Evolutionary conservation across 495 filamentous ascomycete genomes (phyloP).

Genomic region (Massariosphaeria phaeospora): DNA sequence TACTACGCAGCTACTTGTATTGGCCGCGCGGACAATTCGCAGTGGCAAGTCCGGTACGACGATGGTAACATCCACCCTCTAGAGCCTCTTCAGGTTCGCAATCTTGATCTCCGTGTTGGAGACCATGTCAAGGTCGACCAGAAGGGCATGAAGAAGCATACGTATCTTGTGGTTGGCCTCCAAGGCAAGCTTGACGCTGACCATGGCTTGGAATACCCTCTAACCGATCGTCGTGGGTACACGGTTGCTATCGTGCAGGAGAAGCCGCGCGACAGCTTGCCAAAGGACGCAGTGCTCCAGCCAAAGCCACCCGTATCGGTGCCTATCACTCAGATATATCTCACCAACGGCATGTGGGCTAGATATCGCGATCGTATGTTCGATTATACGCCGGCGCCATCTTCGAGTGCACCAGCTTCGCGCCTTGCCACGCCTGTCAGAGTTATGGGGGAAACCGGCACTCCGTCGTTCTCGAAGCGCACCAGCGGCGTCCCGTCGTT

Average conservation of each 20-base stretch:
- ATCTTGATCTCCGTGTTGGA: constrained; percentile 38
- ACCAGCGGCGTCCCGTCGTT: constrained; percentile 1
- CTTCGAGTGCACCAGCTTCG: background rate
- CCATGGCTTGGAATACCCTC: constrained; percentile 13
- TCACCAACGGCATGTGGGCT: constrained; percentile 38
- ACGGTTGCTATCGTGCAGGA: constrained; percentile 30
- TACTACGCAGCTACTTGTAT: constrained; percentile 45
- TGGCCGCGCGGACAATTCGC: constrained; percentile 8
- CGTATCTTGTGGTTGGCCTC: constrained; percentile 41
- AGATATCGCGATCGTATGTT: constrained; percentile 33
- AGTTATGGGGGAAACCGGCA: constrained; percentile 19
- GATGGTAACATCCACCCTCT: constrained; percentile 37
- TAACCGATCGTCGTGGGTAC: constrained; percentile 38
- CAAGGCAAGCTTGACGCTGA: constrained; percentile 27
- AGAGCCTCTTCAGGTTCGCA: constrained; percentile 28
- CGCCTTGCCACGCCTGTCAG: constrained; percentile 30
- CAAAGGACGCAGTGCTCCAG: background rate
- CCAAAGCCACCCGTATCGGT: constrained; percentile 27
- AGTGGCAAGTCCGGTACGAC: constrained; percentile 40
- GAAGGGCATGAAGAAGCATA: constrained; percentile 36
- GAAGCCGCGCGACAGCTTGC: constrained; percentile 36
- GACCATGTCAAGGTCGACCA: constrained; percentile 44
- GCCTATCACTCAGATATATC: constrained; percentile 37
- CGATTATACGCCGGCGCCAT: background rate
- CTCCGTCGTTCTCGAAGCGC: constrained; percentile 34